Evolutionary conservation across 108 stramenopile species (phyloP).

Genomic region (Skeletonema menzelii): DNA sequence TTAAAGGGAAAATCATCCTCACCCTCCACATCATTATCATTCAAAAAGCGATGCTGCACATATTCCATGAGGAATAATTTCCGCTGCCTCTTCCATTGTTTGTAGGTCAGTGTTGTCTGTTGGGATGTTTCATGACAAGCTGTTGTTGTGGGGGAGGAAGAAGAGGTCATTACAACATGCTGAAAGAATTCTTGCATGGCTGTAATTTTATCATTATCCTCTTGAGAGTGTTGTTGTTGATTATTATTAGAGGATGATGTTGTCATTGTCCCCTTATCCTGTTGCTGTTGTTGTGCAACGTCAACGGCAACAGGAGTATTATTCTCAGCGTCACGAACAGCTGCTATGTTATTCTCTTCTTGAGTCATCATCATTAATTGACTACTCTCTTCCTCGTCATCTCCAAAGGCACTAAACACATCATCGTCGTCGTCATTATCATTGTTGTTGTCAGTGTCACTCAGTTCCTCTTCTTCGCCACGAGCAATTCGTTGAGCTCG

Average conservation of each 20-base stretch:
- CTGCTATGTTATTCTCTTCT: neutral
- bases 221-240: neutral
- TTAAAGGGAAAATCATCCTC: too few species aligned
- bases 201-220: neutral
- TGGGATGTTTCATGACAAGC: neutral
- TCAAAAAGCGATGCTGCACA: constrained; percentile 44
- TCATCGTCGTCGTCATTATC: constrained; percentile 9
- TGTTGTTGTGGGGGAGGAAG: neutral
- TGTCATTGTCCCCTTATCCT: too few species aligned
- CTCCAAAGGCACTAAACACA: constrained; percentile 22
- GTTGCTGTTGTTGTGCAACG: too few species aligned
- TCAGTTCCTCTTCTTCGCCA: neutral
- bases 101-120: neutral
- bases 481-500: neutral
- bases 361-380: constrained; percentile 4
- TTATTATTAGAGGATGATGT: neutral
- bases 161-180: neutral
- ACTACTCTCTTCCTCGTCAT: neutral
- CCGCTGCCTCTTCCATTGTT: constrained; percentile 18
- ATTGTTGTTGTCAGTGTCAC: neutral
- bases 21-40: constrained; percentile 10
- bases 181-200: constrained; percentile 2
- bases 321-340: neutral
- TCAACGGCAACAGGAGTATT: too few species aligned
- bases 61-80: constrained; percentile 35